Evolutionary conservation across 2,329 filamentous ascomycete species (phyloP), one percentile per base, ranked within the genome.

Genomic region (Stagonosporopsis rhizophila): DNA sequence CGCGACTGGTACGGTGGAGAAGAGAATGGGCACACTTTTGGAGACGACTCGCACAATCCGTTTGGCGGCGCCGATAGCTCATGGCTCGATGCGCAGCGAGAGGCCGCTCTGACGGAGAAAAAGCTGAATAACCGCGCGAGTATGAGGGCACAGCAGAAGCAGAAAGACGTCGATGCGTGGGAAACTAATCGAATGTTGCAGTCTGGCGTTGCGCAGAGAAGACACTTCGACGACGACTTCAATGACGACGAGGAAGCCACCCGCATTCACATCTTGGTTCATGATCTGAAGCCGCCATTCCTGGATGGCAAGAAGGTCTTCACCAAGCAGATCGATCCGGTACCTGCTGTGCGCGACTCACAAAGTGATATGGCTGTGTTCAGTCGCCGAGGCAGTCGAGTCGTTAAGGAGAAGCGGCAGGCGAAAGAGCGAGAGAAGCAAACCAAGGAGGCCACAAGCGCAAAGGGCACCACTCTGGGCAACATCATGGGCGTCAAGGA

Each of bases 331-430:
- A 76, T 98, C 20, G 95, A 99, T 56, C 96, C 95, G 0, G 90
- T 99, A 1, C 92, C 94, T 0, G 96, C 95, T 0, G 91, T 99
- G 14, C 86, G 90, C 48, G 95, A 99, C 74, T 88, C 90, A 23
- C 94, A 98, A 77, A 99, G 96, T 72, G 95, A 99, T 71, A 96
- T 99, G 95, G 95, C 95, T 1, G 93, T 99, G 1, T 98, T 98
- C 68, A 96, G 92, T 78, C 86, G 94, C 39, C 97, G 97, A 74
- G 95, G 95, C 0, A 98, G 94, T 72, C 90, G 87, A 67, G 92
- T 97, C 2, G 95, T 99, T 12, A 91, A 90, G 69, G 95, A 99
- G 67, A 88, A 89, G 66, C 84, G 96, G 38, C 92, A 96, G 76
- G 92, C 96, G 75, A 89, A 93, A 60, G 95, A 99, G 75, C 86